Conservation (phyloP, 129 eudicot species). For the Centaurea solstitialis region DNA sequence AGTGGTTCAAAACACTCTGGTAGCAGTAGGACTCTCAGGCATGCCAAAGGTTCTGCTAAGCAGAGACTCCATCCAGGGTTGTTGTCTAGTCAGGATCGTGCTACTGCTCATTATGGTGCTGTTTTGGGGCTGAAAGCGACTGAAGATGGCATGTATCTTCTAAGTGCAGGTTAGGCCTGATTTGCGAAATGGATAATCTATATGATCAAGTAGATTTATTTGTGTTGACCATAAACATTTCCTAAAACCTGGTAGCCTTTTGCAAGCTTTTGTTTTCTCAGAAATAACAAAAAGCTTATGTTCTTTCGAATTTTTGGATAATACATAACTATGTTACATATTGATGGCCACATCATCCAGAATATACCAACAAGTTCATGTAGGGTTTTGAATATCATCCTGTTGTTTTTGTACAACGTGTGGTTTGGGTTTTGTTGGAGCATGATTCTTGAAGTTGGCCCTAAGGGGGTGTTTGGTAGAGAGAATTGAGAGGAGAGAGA, state of each 20-base stretch:
- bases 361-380: too few relatives aligned
- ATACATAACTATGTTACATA: not conserved
- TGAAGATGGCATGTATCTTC: conserved; percentile 88
- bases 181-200: conserved; percentile 12
- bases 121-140: conserved; percentile 80
- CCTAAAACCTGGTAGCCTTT: not conserved
- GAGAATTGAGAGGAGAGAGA: too few relatives aligned
- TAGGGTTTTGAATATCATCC: too few relatives aligned
- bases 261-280: not conserved
- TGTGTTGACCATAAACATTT: not conserved
- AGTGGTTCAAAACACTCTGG: conserved; percentile 58
- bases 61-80: conserved; percentile 96
- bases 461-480: too few relatives aligned
- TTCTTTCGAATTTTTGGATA: not conserved
- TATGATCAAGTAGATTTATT: conserved; percentile 21
- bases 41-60: conserved; percentile 59
- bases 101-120: conserved; percentile 95
- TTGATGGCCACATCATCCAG: not conserved
- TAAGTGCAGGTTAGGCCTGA: conserved; percentile 82
- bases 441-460: too few relatives aligned
- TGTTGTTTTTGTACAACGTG: too few relatives aligned
- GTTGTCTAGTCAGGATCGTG: conserved; percentile 84
- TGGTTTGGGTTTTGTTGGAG: too few relatives aligned
- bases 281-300: not conserved
- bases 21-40: conserved; percentile 39